Percentiles rank a stretch among this genome's conserved stretches.
These are phyloP conservation scores for Penicillium digitatum DNA, from an alignment of 2,329 filamentous ascomycete genomes.

Conservation along the genomic window DNA sequence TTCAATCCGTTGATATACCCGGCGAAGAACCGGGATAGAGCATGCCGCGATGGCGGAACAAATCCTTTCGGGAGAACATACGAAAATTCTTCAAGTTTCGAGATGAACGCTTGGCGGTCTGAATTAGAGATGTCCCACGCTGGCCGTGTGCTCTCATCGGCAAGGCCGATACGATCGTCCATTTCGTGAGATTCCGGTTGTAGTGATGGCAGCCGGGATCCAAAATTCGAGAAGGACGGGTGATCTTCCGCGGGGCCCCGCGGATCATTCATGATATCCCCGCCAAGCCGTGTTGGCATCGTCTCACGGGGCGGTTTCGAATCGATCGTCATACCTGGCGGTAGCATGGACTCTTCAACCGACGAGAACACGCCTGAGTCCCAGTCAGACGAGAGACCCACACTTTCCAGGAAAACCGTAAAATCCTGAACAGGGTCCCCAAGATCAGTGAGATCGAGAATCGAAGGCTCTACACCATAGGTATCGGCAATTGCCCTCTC, in stretches of 20 bases:
- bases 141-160: constrained; percentile 43
- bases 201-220: constrained; percentile 46
- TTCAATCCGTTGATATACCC: constrained; percentile 51
- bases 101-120: constrained; percentile 45
- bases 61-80: constrained; percentile 47
- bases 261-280: constrained; percentile 39
- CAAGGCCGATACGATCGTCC: constrained; percentile 41
- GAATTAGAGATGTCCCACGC: constrained; percentile 48
- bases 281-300: constrained; percentile 34
- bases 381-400: constrained; percentile 50
- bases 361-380: constrained; percentile 47
- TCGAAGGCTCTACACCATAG: constrained; percentile 44
- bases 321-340: constrained; percentile 36
- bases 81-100: constrained; percentile 46
- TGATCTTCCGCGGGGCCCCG: constrained; percentile 39
- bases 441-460: constrained; percentile 46
- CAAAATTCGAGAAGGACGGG: constrained; percentile 48
- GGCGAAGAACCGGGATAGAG: constrained; percentile 49
- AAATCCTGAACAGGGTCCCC: constrained; percentile 50
- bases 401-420: constrained; percentile 47
- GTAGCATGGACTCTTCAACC: constrained; percentile 40
- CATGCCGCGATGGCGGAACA: constrained; percentile 48
- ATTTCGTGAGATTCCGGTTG: constrained; percentile 46
- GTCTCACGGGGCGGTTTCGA: constrained; percentile 35
- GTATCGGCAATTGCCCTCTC: constrained; percentile 42